Conservation (phyloP, 2,329 filamentous ascomycete genomes). For the Fusarium hostae region DNA sequence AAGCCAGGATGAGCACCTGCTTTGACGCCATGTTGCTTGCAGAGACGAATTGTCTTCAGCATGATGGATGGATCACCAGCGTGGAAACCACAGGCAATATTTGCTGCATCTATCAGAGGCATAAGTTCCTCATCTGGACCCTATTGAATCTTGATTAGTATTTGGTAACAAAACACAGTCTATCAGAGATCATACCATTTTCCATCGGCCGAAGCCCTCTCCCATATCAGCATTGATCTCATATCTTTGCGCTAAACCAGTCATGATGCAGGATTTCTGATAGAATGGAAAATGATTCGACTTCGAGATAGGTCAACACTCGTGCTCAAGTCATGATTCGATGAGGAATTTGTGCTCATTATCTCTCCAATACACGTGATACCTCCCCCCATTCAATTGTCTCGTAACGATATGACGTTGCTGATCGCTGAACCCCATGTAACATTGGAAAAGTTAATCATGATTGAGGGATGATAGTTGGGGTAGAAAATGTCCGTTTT, state of each 20-base stretch:
- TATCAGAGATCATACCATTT: not conserved
- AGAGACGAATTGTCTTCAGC: conserved; percentile 66
- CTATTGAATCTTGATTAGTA: not conserved
- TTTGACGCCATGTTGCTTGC: conserved; percentile 66
- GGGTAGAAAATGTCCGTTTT: not conserved
- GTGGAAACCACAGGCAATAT: conserved; percentile 70
- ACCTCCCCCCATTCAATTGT: not conserved
- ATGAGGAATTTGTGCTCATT: not conserved
- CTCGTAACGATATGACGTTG: not conserved
- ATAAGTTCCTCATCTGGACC: conserved; percentile 68
- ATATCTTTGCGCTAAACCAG: not conserved
- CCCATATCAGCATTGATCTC: conserved; percentile 6
- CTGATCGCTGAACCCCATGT: not conserved
- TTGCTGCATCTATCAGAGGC: conserved; percentile 69
- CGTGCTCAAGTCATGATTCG: not conserved
- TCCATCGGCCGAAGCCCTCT: conserved; percentile 1
- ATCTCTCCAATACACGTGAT: conserved; percentile 3
- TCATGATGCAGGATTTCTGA: not conserved
- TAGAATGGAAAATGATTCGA: not conserved
- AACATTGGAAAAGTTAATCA: not conserved
- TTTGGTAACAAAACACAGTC: not conserved
- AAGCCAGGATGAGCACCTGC: conserved; percentile 73
- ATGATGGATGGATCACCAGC: conserved; percentile 73
- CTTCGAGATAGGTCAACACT: not conserved
- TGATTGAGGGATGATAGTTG: not conserved